A percentile compares a stretch with the other conserved stretches of the same genome.
These are phyloP conservation scores for Exutisphaerella laricina DNA, from an alignment of 2,329 filamentous ascomycete genomes.

Conservation along the genomic window DNA sequence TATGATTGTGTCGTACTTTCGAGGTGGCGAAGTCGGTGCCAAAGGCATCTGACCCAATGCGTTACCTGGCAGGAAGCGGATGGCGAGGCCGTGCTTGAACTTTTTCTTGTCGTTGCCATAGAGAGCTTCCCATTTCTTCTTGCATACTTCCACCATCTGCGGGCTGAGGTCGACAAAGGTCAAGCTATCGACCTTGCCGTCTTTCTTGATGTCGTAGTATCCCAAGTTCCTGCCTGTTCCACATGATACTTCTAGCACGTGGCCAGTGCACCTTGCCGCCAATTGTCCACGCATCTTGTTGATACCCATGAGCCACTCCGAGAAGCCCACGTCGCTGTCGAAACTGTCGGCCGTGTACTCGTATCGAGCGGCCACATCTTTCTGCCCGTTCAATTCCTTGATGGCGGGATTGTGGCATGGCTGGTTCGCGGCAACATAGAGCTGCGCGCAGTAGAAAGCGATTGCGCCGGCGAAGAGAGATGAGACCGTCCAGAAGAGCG, in stretches of 20 bases:
- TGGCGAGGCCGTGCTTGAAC: conserved; percentile 19
- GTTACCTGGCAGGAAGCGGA: conserved; percentile 41
- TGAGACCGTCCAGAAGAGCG: not conserved
- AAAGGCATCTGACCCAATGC: conserved; percentile 40
- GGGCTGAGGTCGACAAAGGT: conserved; percentile 45
- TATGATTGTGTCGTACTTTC: conserved; percentile 46
- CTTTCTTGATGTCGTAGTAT: conserved; percentile 35
- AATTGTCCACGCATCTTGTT: conserved; percentile 38
- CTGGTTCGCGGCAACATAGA: conserved; percentile 33
- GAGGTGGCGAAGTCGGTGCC: conserved; percentile 30
- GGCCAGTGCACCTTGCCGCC: conserved; percentile 37
- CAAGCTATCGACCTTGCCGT: conserved; percentile 36
- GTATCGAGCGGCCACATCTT: conserved; percentile 43
- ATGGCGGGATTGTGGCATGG: conserved; percentile 23
- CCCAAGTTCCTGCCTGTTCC: conserved; percentile 46
- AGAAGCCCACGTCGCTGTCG: conserved; percentile 43
- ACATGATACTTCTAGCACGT: conserved; percentile 47
- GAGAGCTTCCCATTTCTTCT: conserved; percentile 44
- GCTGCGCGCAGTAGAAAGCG: conserved; percentile 37
- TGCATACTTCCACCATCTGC: conserved; percentile 45
- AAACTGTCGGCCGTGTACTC: conserved; percentile 42
- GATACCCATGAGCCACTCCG: conserved; percentile 41
- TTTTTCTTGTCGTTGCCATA: conserved; percentile 21
- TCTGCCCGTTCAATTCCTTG: conserved; percentile 25
- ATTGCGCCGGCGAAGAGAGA: conserved; percentile 34